Evolutionary conservation across 352 stramenopile genomes (phyloP).

Genomic region (Aphanomyces cochlioides): DNA sequence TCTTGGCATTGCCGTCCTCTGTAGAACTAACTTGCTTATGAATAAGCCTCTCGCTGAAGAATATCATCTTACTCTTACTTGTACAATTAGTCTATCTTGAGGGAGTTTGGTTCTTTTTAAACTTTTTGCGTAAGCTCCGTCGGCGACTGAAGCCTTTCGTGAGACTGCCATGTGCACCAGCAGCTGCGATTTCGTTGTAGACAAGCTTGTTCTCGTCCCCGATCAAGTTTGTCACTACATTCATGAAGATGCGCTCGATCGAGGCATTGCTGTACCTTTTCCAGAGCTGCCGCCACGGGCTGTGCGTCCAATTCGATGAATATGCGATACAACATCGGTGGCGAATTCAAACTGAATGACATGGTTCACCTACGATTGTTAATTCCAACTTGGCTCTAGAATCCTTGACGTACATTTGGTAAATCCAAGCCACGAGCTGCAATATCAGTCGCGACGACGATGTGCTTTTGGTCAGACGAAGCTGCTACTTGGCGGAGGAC

Average conservation of each 20-base stretch:
- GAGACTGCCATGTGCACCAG: slow-evolving; percentile 44
- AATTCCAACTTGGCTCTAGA: neutral
- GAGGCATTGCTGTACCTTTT: slow-evolving; percentile 38
- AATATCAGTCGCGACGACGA: slow-evolving; percentile 76
- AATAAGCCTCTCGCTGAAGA: no score
- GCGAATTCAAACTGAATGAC: slow-evolving; percentile 82
- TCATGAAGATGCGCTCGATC: neutral
- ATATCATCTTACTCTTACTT: no score
- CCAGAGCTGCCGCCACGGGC: slow-evolving; percentile 51
- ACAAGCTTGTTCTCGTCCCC: slow-evolving; percentile 56
- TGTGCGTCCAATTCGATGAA: slow-evolving; percentile 75
- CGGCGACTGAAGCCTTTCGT: slow-evolving; percentile 73
- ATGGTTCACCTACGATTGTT: slow-evolving; percentile 36
- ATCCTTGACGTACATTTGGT: slow-evolving; percentile 40
- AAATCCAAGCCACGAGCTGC: slow-evolving; percentile 69
- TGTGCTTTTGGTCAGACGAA: slow-evolving; percentile 34
- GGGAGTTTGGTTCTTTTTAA: slow-evolving; percentile 46
- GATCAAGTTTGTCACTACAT: slow-evolving; percentile 65
- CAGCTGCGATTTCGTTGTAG: slow-evolving; percentile 59
- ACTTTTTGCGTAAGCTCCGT: slow-evolving; percentile 76
- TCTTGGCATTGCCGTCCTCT: neutral
- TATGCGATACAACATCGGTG: slow-evolving; percentile 71
- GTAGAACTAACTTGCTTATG: neutral
- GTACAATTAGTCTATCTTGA: neutral
- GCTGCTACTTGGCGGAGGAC: slow-evolving; percentile 41